Conservation (phyloP, 2,329 filamentous ascomycete genomes). For the Xylaria sp. region DNA sequence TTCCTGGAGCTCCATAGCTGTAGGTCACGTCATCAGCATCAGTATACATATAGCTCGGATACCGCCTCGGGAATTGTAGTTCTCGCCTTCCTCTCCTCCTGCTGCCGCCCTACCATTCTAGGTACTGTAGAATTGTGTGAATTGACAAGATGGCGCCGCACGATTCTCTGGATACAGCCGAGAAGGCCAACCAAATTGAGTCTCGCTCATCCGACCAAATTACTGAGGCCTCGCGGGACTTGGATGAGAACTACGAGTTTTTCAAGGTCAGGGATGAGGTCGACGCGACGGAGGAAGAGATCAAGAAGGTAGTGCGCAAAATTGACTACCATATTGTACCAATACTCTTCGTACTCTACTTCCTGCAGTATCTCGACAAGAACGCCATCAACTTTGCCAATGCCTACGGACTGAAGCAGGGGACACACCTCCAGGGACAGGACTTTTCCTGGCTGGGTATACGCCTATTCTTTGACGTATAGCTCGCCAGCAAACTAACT, state of each 20-base stretch:
- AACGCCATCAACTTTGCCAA: conserved; percentile 63
- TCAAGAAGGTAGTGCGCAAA: conserved; percentile 48
- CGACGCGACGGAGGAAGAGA: conserved; percentile 45
- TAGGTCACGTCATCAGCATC: conserved; percentile 6
- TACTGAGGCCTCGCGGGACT: conserved; percentile 38
- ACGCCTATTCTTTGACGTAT: conserved; percentile 52
- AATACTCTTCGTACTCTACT: conserved; percentile 49
- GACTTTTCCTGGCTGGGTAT: conserved; percentile 63
- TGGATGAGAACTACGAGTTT: conserved; percentile 51
- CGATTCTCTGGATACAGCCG: conserved; percentile 25
- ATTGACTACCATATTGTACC: conserved; percentile 50
- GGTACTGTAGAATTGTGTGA: conserved; percentile 3
- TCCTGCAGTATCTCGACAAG: conserved; percentile 53
- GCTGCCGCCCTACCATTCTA: conserved; percentile 1
- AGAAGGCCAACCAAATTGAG: conserved; percentile 21
- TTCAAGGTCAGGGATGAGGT: conserved; percentile 45
- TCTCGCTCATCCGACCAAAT: conserved; percentile 32
- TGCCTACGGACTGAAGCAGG: conserved; percentile 60
- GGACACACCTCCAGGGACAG: conserved; percentile 59
- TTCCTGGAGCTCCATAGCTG: conserved; percentile 8
- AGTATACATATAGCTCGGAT: conserved; percentile 23
- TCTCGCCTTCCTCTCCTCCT: background rate
- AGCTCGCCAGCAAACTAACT: conserved; percentile 17
- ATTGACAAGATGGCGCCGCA: conserved; percentile 33
- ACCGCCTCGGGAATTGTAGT: conserved; percentile 5